Conservation (phyloP, 108 stramenopile species). For the Cyclotella cryptica region DNA sequence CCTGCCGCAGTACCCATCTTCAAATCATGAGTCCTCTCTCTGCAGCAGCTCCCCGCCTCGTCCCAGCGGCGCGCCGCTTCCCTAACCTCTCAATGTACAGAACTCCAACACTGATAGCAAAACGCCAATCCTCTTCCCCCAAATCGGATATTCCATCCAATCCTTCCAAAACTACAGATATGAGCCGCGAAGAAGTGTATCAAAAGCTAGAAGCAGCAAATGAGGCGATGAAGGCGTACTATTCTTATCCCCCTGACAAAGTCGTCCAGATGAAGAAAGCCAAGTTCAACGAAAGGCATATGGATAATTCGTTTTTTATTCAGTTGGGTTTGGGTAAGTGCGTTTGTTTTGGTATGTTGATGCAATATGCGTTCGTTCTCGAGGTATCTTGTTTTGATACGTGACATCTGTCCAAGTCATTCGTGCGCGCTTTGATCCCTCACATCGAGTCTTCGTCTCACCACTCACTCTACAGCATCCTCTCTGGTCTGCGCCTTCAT, state of each 20-base stretch:
- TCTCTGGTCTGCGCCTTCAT: constrained; percentile 68
- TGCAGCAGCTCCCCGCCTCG: constrained; percentile 4
- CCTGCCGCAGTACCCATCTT: neutral
- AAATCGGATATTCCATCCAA: neutral
- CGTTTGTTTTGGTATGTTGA: neutral
- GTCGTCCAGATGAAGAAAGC: constrained; percentile 62
- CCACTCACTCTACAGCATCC: constrained; percentile 25
- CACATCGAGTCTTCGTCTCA: too few species aligned
- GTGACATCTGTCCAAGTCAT: too few species aligned
- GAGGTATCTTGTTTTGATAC: too few species aligned
- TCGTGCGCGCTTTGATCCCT: too few species aligned
- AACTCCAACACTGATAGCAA: neutral
- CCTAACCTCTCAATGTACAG: neutral
- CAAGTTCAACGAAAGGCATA: constrained; percentile 36
- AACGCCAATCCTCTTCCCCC: neutral
- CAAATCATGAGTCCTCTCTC: constrained; percentile 2
- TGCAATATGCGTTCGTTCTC: too few species aligned
- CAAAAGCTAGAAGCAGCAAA: constrained; percentile 67
- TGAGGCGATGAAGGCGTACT: constrained; percentile 70
- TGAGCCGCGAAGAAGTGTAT: constrained; percentile 56
- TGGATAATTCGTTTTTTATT: constrained; percentile 50
- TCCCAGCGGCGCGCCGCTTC: neutral
- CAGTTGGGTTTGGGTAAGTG: constrained; percentile 61
- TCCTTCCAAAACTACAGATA: constrained; percentile 16
- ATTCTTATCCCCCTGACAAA: constrained; percentile 63